phyloP scores from a whole-genome alignment of 2,329 filamentous ascomycete species.

The Diaporthe vexans region DNA sequence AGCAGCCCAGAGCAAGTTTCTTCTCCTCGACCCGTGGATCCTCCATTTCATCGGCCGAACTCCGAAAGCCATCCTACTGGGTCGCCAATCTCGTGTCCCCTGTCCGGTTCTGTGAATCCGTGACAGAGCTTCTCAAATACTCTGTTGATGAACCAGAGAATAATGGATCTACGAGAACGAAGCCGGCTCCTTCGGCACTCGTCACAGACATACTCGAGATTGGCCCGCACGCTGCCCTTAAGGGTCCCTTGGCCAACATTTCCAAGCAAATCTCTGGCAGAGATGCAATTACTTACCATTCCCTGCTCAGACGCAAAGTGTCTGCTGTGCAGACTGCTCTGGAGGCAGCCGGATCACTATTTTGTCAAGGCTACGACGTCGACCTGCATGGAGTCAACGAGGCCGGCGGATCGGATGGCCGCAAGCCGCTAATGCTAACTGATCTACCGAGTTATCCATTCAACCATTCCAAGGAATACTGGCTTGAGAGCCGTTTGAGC shows the following conservation, averaged over 20 bases:
- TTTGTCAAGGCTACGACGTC: conserved; percentile 32
- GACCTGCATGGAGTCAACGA: conserved; percentile 41
- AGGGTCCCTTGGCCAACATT: conserved; percentile 47
- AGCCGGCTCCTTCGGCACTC: not conserved
- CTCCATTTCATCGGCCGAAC: conserved; percentile 38
- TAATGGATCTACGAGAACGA: conserved; percentile 35
- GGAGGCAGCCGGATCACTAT: conserved; percentile 41
- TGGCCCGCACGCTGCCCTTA: conserved; percentile 48
- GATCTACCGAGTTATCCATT: conserved; percentile 62
- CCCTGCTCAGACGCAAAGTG: conserved; percentile 35
- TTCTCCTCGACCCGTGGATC: conserved; percentile 46
- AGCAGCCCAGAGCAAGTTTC: conserved; percentile 40
- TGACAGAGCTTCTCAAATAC: conserved; percentile 43
- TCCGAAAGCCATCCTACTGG: conserved; percentile 47
- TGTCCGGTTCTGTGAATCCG: conserved; percentile 47
- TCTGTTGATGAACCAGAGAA: conserved; percentile 16
- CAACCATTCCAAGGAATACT: conserved; percentile 60
- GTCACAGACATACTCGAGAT: conserved; percentile 47
- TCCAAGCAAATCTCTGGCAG: conserved; percentile 38
- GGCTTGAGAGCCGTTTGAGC: conserved; percentile 59
- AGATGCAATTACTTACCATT: conserved; percentile 26
- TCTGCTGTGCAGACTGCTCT: conserved; percentile 44
- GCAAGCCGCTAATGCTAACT: conserved; percentile 48
- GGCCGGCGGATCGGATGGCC: not conserved
- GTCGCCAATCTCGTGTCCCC: conserved; percentile 48